phyloP scores from a whole-genome alignment of 2,329 filamentous ascomycete species.

The Microsporum ferrugineum region DNA sequence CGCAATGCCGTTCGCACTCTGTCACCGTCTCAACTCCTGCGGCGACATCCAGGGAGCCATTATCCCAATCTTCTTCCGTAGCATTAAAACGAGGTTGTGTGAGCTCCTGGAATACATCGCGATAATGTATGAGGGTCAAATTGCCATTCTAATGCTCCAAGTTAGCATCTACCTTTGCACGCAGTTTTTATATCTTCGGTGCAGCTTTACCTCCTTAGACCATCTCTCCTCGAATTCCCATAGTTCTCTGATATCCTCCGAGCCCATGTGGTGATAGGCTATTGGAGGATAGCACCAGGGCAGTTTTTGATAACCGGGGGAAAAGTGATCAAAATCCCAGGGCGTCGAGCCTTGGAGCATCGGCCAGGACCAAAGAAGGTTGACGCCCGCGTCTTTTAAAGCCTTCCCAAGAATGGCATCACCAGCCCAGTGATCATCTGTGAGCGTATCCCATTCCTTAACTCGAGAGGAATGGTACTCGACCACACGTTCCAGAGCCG shows the following conservation, averaged over 20 bases:
- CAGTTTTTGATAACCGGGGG: slow-evolving; percentile 28
- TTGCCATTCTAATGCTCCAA: slow-evolving; percentile 1
- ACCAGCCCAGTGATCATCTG: slow-evolving; percentile 39
- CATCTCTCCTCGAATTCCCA: slow-evolving; percentile 39
- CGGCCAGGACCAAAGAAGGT: slow-evolving; percentile 39
- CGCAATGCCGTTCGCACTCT: slow-evolving; percentile 7
- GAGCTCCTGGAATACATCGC: slow-evolving; percentile 10
- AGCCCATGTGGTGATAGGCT: slow-evolving; percentile 40
- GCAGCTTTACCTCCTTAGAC: slow-evolving; percentile 6
- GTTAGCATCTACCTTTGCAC: neutral
- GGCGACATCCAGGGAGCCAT: slow-evolving; percentile 7
- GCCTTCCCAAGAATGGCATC: slow-evolving; percentile 42
- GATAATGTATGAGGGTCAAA: slow-evolving; percentile 4
- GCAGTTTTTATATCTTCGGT: neutral
- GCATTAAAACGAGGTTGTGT: slow-evolving; percentile 4
- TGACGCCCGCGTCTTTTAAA: slow-evolving; percentile 36
- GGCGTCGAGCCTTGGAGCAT: slow-evolving; percentile 34
- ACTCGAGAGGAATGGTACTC: slow-evolving; percentile 34
- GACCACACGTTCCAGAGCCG: slow-evolving; percentile 37
- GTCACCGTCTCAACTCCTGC: neutral
- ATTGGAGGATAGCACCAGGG: slow-evolving; percentile 43
- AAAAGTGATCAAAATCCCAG: slow-evolving; percentile 35
- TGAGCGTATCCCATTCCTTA: slow-evolving; percentile 36
- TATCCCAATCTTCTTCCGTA: slow-evolving; percentile 9
- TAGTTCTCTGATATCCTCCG: slow-evolving; percentile 33